Evolutionary conservation across 2,329 filamentous ascomycete genomes (phyloP).

Genomic region (Fusarium caatingaense): DNA sequence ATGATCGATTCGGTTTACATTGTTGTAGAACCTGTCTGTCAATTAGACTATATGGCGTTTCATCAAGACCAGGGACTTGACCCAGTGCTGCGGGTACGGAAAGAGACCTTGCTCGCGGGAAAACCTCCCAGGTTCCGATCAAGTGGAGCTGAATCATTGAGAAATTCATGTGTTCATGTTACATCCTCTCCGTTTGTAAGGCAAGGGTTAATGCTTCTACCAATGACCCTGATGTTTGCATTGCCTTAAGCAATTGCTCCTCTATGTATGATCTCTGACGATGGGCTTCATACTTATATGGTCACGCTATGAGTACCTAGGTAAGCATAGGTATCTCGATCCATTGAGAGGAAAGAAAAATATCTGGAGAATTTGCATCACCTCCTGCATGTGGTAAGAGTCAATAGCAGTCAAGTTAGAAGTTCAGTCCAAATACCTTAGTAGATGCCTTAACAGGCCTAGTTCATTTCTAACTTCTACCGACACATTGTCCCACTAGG

Average conservation of each 20-base stretch:
- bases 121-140: neutral
- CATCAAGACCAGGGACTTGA: neutral
- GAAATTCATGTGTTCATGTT: neutral
- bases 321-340: neutral
- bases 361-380: neutral
- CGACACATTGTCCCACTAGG: constrained; percentile 22
- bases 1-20: neutral
- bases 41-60: neutral
- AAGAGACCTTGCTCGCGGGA: constrained; percentile 1
- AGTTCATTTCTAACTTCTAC: constrained; percentile 17
- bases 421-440: constrained; percentile 13
- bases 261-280: neutral
- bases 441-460: constrained; percentile 30
- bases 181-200: neutral
- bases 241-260: neutral
- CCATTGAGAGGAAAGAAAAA: neutral
- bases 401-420: neutral
- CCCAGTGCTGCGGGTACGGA: neutral
- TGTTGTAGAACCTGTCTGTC: neutral
- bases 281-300: neutral
- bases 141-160: neutral
- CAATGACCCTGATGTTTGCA: neutral
- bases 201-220: neutral
- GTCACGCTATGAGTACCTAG: neutral
- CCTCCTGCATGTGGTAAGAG: constrained; percentile 19